Conservation (phyloP, 129 eudicot genomes). For the Helianthus tuberosus region DNA sequence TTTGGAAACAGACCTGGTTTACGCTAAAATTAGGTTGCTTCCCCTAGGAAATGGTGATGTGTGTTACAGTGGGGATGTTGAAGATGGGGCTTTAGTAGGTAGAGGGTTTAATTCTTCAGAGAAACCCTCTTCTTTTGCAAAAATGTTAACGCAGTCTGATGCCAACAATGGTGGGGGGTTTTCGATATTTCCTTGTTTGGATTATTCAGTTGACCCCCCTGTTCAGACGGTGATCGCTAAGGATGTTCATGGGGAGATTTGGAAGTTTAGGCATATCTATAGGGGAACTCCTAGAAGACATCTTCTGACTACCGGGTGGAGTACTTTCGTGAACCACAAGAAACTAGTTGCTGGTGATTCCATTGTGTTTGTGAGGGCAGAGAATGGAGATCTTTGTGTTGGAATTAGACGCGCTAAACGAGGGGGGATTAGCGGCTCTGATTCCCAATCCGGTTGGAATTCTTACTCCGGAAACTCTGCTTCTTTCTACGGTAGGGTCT, state of each 20-base stretch:
- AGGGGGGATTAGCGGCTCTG: conserved; percentile 51
- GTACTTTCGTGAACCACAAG: conserved; percentile 77
- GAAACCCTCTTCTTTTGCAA: conserved; percentile 62
- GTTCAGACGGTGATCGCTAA: conserved; percentile 66
- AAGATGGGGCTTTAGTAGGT: conserved; percentile 31
- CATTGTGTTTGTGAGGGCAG: conserved; percentile 74
- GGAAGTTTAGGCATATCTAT: conserved; percentile 84
- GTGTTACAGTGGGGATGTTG: conserved; percentile 34
- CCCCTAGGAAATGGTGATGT: conserved; percentile 51
- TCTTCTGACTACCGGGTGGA: conserved; percentile 87
- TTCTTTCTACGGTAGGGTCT: conserved; percentile 50
- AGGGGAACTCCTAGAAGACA: conserved; percentile 86
- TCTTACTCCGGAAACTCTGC: conserved; percentile 48
- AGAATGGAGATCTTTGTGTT: conserved; percentile 70
- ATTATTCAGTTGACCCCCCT: conserved; percentile 73
- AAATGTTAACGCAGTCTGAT: conserved; percentile 80
- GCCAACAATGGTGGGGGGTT: conserved; percentile 91
- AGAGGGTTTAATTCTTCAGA: conserved; percentile 44
- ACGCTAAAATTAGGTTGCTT: conserved; percentile 59
- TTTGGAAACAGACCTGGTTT: conserved; percentile 68
- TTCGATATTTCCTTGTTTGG: conserved; percentile 76
- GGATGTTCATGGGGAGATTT: conserved; percentile 78
- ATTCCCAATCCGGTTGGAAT: conserved; percentile 61
- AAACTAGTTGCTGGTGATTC: conserved; percentile 84
- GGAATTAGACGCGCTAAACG: conserved; percentile 81